These are phyloP conservation scores for Metarhizium rileyi DNA, from an alignment of 2,329 filamentous ascomycete genomes.

Conservation along the genomic window DNA sequence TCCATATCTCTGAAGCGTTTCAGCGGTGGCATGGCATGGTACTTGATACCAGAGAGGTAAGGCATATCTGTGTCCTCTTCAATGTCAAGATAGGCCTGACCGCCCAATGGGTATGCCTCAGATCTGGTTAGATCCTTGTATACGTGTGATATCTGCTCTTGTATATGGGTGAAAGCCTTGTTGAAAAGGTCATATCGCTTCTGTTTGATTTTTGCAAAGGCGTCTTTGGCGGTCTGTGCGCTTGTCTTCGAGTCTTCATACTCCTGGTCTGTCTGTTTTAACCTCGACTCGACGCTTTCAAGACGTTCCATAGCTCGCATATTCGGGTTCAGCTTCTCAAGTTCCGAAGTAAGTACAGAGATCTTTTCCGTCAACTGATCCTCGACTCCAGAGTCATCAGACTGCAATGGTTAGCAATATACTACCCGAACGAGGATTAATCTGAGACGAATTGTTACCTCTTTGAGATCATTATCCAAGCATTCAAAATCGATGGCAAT, in stretches of 20 bases:
- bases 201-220: constrained; percentile 73
- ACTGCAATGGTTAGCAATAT: constrained; percentile 43
- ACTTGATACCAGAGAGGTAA: constrained; percentile 92
- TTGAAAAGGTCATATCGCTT: constrained; percentile 86
- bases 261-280: constrained; percentile 77
- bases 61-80: constrained; percentile 92
- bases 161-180: constrained; percentile 89
- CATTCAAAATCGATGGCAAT: constrained; percentile 80
- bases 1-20: constrained; percentile 99
- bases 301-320: constrained; percentile 91
- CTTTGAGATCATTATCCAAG: constrained; percentile 73
- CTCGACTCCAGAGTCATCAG: constrained; percentile 61
- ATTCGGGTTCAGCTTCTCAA: constrained; percentile 94
- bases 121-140: constrained; percentile 93
- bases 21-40: constrained; percentile 95
- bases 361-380: constrained; percentile 71
- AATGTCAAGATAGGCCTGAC: constrained; percentile 79
- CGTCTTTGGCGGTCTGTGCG: constrained; percentile 67
- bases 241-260: constrained; percentile 74
- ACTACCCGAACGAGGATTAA: background rate
- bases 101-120: constrained; percentile 85
- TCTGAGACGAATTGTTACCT: constrained; percentile 37
- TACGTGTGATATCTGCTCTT: constrained; percentile 84
- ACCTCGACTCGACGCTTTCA: constrained; percentile 72
- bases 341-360: constrained; percentile 59